Evolutionary conservation across 352 stramenopile species (phyloP).

Genomic region (Saprolegnia parasitica): DNA sequence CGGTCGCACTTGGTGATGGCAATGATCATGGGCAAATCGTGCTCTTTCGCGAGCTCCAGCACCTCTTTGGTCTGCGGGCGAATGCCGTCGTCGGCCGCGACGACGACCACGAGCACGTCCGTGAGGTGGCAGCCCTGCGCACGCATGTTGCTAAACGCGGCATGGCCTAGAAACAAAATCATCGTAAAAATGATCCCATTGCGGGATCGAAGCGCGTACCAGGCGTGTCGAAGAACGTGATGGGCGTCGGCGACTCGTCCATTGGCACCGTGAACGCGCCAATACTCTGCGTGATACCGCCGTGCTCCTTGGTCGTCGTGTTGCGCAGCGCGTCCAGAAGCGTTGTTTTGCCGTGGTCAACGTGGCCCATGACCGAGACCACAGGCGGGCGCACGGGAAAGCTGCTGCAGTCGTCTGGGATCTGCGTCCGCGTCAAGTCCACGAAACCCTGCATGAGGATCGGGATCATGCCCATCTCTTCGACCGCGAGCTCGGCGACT

Average conservation of each 20-base stretch:
- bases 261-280: constrained; percentile 95
- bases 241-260: constrained; percentile 61
- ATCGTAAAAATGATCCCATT: background rate
- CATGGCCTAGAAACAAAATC: constrained; percentile 69
- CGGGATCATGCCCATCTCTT: constrained; percentile 81
- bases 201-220: constrained; percentile 38
- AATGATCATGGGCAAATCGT: constrained; percentile 94
- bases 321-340: constrained; percentile 93
- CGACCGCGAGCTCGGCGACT: constrained; percentile 74
- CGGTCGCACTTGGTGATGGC: constrained; percentile 98
- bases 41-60: constrained; percentile 91
- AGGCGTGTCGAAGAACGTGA: constrained; percentile 99
- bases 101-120: constrained; percentile 96
- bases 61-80: constrained; percentile 97
- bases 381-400: constrained; percentile 85
- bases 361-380: constrained; percentile 99
- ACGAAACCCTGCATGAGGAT: constrained; percentile 79
- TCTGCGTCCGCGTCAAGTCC: constrained; percentile 61
- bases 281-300: constrained; percentile 99
- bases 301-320: constrained; percentile 93
- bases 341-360: constrained; percentile 99
- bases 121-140: constrained; percentile 95
- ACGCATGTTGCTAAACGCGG: constrained; percentile 98
- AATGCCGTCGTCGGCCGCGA: constrained; percentile 98
- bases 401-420: constrained; percentile 55